Percentiles rank a stretch among this genome's conserved stretches.
Conservation (phyloP, 2,329 filamentous ascomycete species). For the Alternaria atra region DNA sequence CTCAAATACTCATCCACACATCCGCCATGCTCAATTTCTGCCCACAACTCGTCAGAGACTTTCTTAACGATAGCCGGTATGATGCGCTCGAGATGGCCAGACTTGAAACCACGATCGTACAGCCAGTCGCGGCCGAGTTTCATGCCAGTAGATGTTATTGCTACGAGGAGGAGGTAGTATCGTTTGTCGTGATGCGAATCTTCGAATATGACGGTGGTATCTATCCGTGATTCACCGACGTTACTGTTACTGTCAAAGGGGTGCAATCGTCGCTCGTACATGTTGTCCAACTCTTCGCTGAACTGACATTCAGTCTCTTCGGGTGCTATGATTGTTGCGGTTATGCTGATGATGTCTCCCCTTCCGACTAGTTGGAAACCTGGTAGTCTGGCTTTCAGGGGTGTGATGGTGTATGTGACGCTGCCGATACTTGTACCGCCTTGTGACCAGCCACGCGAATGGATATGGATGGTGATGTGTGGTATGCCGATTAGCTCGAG, state of each 20-base stretch:
- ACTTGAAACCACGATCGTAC: slow-evolving; percentile 47
- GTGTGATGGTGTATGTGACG: slow-evolving; percentile 60
- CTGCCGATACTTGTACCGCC: slow-evolving; percentile 58
- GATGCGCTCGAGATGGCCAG: slow-evolving; percentile 33
- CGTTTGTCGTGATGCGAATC: slow-evolving; percentile 55
- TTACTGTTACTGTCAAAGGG: slow-evolving; percentile 24
- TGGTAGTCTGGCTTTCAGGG: slow-evolving; percentile 46
- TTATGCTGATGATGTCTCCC: slow-evolving; percentile 39
- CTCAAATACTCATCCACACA: slow-evolving; percentile 65
- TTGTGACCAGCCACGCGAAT: slow-evolving; percentile 63
- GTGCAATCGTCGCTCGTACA: slow-evolving; percentile 29
- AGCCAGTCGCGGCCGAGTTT: slow-evolving; percentile 63
- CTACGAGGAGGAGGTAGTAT: slow-evolving; percentile 65
- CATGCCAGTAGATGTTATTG: slow-evolving; percentile 59
- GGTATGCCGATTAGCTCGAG: slow-evolving; percentile 62
- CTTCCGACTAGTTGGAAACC: slow-evolving; percentile 48
- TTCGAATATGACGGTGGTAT: slow-evolving; percentile 47
- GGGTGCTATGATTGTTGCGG: slow-evolving; percentile 53
- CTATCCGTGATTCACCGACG: slow-evolving; percentile 7
- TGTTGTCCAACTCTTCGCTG: slow-evolving; percentile 33
- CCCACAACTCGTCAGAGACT: slow-evolving; percentile 56
- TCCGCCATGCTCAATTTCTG: slow-evolving; percentile 58
- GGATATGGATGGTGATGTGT: slow-evolving; percentile 53
- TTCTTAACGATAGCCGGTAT: slow-evolving; percentile 52
- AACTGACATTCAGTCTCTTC: slow-evolving; percentile 41